These are phyloP conservation scores for Selenicereus undatus DNA, from an alignment of 148 eudicot species.

Conservation along the genomic window DNA sequence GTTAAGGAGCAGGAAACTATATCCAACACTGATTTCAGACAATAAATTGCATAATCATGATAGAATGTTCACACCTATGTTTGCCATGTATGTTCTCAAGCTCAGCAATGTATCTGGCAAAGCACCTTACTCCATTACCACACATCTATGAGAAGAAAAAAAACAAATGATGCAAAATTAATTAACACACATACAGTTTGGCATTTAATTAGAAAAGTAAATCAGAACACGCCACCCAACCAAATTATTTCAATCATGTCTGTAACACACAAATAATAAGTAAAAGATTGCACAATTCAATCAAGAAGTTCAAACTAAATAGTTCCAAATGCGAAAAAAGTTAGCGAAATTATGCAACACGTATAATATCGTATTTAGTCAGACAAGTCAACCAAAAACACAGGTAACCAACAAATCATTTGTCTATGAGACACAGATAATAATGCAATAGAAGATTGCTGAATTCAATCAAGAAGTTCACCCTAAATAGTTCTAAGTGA, in stretches of 20 bases:
- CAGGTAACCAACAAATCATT: too few relatives aligned
- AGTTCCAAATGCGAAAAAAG: background rate
- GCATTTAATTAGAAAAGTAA: background rate
- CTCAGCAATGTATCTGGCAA: conserved; percentile 88
- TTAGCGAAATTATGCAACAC: too few relatives aligned
- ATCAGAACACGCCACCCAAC: background rate
- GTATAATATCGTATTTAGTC: too few relatives aligned
- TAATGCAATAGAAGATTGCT: too few relatives aligned
- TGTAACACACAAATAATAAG: background rate
- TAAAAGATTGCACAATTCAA: background rate
- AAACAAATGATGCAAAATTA: conserved; percentile 4
- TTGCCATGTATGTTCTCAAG: conserved; percentile 75
- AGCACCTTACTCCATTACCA: conserved; percentile 97
- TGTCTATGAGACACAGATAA: background rate
- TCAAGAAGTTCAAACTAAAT: background rate
- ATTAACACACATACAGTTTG: background rate
- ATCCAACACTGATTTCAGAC: background rate
- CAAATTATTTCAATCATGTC: background rate
- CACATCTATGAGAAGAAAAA: conserved; percentile 61
- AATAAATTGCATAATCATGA: background rate
- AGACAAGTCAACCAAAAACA: too few relatives aligned
- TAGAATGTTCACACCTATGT: conserved; percentile 47
- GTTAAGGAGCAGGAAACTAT: too few relatives aligned
- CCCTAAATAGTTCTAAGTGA: background rate
- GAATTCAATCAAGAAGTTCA: background rate